Evolutionary conservation across 148 eudicot genomes (phyloP), one percentile per base, ranked within the genome.

Genomic region (Amaranthus hypochondriacus): DNA sequence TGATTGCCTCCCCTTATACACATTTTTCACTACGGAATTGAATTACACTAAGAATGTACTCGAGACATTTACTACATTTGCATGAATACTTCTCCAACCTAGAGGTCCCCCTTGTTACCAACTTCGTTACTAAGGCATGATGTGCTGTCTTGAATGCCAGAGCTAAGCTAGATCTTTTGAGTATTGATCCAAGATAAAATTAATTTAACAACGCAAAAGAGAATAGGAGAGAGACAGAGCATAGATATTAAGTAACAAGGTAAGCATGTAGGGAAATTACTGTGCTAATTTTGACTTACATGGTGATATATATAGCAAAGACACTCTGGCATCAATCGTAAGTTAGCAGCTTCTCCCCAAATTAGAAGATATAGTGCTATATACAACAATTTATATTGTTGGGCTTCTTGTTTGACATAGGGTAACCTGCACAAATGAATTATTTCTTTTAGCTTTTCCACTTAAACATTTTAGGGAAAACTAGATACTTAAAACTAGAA

Each of bases 291-390:
- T 53, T 71, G 80, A 70, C 98, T 87, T 92, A 95, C 99, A 81
- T 92, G 96, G 87, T 95, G 99, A 85, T 92, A 95, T 79, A 95
- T 89, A 76, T 90, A 95, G 76, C 97, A 92, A 66, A 95, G 91
- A 78, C 97, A 95, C 77, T 95, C 99, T 46, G 99, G 99, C 97
- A 95, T 83, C 71, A 95, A 83, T 73, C 99, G 84, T 62, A 95
- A 76, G 80, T 95, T 95, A 71, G 99, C 96, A 68, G 97, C 99
- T 82, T 95, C 99, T 21, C 99, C 99, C 99, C 99, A 95, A 78
- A 95, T 95, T 50, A 95, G 92, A 81, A 92, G 97, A 85, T 92
- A 90, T 65, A 95, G 91, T 14, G 89, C 94, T 80, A 90, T 76
- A 72, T 92, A 95, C 57, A 95, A 78, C 76, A 95, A 81, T 76